Percentiles rank a stretch among this genome's conserved stretches.
These are phyloP conservation scores for Trifolium subterraneum DNA, from an alignment of 306 rosid species.

Conservation along the genomic window DNA sequence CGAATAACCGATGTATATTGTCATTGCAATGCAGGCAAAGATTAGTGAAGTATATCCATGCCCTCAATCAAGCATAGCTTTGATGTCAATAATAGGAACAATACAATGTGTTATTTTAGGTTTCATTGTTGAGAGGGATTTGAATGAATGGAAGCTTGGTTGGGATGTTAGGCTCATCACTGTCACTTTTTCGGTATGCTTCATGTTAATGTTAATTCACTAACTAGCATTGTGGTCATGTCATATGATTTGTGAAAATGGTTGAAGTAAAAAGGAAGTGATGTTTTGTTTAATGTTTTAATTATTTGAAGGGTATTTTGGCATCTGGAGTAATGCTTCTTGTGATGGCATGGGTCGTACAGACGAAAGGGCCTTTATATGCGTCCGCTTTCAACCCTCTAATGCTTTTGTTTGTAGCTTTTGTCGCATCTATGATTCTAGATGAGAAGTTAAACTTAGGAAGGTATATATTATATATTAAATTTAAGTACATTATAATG, in stretches of 20 bases:
- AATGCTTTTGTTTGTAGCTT: conserved; percentile 53
- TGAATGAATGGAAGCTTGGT: conserved; percentile 64
- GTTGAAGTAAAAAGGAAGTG: not conserved
- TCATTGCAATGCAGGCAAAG: conserved; percentile 45
- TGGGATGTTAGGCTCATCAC: conserved; percentile 73
- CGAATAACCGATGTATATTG: too few species aligned
- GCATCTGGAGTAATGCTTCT: conserved; percentile 27
- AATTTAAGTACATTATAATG: too few species aligned
- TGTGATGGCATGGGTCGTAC: conserved; percentile 35
- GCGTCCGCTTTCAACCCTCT: conserved; percentile 48
- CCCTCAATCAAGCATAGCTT: conserved; percentile 56
- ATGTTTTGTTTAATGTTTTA: not conserved
- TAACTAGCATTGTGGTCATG: not conserved
- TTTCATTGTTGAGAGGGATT: conserved; percentile 54
- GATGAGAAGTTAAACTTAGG: conserved; percentile 59
- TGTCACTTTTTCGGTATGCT: conserved; percentile 38
- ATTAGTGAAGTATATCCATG: conserved; percentile 56
- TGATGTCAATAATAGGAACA: conserved; percentile 56
- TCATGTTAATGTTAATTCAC: not conserved
- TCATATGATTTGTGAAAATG: not conserved
- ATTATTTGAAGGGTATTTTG: conserved; percentile 37
- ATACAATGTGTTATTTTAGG: conserved; percentile 51
- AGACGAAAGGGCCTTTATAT: conserved; percentile 42
- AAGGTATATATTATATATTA: conserved; percentile 47
- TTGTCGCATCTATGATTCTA: conserved; percentile 49